phyloP scores from a whole-genome alignment of 192 early-diverging fungal genomes.

The Backusella liffmaniae region DNA sequence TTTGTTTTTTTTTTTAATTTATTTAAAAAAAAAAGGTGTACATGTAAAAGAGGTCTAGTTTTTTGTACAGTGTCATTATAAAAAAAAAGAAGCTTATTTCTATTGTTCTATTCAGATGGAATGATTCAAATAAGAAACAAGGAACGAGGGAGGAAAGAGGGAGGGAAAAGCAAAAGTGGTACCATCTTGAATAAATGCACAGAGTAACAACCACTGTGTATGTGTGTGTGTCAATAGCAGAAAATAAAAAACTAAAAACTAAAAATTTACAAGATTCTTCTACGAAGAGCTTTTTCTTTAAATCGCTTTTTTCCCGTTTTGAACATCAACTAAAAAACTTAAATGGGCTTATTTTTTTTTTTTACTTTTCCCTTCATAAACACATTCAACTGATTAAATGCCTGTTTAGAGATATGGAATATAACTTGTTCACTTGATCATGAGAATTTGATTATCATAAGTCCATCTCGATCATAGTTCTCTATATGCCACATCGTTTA shows the following conservation, averaged over 20 bases:
- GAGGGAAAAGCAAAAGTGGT: not conserved
- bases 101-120: not conserved
- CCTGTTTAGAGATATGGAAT: not conserved
- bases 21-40: not conserved
- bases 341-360: not conserved
- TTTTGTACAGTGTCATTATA: not conserved
- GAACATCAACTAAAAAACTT: not conserved
- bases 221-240: not conserved
- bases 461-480: not conserved
- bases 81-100: not conserved
- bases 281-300: not conserved
- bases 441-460: not conserved
- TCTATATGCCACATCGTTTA: not conserved
- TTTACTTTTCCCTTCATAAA: not conserved
- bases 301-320: conserved; percentile 10
- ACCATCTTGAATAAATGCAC: not conserved
- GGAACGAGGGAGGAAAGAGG: not conserved
- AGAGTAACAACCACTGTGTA: not conserved
- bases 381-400: not conserved
- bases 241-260: not conserved
- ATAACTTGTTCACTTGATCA: not conserved
- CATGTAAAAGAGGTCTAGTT: not conserved
- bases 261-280: conserved; percentile 3
- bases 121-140: not conserved
- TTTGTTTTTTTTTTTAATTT: not conserved